Conservation (phyloP, 805 yeast species). For the Blastobotrys americana region DNA sequence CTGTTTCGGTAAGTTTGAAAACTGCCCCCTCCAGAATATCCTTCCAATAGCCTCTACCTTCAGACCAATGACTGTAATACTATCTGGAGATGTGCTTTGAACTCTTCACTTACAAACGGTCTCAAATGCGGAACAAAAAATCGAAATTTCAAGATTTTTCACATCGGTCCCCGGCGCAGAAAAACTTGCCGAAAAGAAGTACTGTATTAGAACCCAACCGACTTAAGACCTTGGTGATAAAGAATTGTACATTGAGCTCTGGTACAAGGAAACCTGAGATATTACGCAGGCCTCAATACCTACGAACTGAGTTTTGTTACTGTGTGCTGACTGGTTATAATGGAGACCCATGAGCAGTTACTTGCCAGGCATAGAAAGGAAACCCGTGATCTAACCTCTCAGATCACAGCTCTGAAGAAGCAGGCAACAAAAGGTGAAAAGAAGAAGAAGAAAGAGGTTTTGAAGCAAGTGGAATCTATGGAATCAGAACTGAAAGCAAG, state of each 20-base stretch:
- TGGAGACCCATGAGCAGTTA: constrained; percentile 42
- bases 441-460: constrained; percentile 55
- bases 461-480: constrained; percentile 50
- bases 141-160: not conserved
- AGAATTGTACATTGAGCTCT: no score
- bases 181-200: not conserved
- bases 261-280: not conserved
- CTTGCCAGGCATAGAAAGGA: constrained; percentile 63
- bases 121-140: no score
- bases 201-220: not conserved
- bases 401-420: constrained; percentile 68
- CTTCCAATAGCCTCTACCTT: no score
- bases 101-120: no score
- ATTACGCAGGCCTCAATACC: not conserved
- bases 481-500: constrained; percentile 47
- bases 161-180: no score
- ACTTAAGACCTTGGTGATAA: no score
- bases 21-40: no score
- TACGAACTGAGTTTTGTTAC: not conserved
- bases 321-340: not conserved
- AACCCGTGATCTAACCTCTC: constrained; percentile 54
- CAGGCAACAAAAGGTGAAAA: constrained; percentile 65
- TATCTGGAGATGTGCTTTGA: no score
- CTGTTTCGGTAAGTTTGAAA: no score
- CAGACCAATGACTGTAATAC: no score